A percentile compares a stretch with the other conserved stretches of the same genome.
These are phyloP conservation scores for Suhomyces tanzawaensis DNA, from an alignment of 805 yeast species.

Conservation along the genomic window DNA sequence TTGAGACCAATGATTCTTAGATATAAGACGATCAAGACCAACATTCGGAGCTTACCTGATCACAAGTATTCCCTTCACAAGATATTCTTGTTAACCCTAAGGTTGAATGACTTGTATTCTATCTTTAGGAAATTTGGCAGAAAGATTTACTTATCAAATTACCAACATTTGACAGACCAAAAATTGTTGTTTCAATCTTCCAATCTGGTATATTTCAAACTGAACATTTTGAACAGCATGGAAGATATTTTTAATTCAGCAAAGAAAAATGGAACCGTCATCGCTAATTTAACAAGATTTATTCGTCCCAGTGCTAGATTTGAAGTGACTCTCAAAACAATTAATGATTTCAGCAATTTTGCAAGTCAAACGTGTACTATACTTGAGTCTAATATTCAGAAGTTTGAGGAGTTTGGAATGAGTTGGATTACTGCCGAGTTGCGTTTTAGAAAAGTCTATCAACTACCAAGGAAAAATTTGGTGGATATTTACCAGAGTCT, in stretches of 20 bases:
- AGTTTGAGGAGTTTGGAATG: conserved; percentile 36
- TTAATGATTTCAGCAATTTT: conserved; percentile 41
- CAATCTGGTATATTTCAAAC: conserved; percentile 30
- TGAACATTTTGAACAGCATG: conserved; percentile 23
- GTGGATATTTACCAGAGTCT: conserved; percentile 15
- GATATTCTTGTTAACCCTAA: conserved; percentile 42
- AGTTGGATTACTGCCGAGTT: conserved; percentile 45
- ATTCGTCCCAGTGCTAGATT: conserved; percentile 39
- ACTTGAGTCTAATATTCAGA: conserved; percentile 25
- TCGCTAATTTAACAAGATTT: conserved; percentile 47
- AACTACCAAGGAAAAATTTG: conserved; percentile 25
- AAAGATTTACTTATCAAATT: conserved; percentile 44
- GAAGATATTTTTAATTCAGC: conserved; percentile 42
- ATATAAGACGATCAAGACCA: conserved; percentile 18
- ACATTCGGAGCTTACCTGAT: conserved; percentile 21
- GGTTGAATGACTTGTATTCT: conserved; percentile 51
- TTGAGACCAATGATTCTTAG: conserved; percentile 19
- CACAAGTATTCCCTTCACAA: conserved; percentile 47
- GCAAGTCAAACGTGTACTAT: conserved; percentile 37
- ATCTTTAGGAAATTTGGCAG: conserved; percentile 48
- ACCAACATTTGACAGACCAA: conserved; percentile 41
- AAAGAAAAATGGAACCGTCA: conserved; percentile 47
- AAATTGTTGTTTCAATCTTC: conserved; percentile 29
- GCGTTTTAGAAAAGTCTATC: conserved; percentile 37
- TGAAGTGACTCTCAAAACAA: conserved; percentile 33